These are phyloP conservation scores for Tritrichomonas musculus DNA, from an alignment of 208 protist genomes.

Conservation along the genomic window DNA sequence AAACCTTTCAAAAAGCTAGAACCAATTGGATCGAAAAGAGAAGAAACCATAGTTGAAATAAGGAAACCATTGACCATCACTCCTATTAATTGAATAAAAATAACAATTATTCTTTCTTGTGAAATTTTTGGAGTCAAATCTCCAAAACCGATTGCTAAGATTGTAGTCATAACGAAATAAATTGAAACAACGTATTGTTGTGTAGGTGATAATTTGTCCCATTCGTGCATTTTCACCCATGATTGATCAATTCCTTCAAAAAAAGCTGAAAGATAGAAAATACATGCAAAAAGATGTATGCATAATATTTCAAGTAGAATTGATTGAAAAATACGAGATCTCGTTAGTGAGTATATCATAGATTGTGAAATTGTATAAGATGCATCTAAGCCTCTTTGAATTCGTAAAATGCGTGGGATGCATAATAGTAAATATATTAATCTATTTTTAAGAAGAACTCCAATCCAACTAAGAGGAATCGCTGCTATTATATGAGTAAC, in stretches of 20 bases:
- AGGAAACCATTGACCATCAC: neutral
- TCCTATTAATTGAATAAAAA: neutral
- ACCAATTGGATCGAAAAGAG: neutral
- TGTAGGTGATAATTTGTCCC: neutral
- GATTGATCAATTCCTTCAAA: neutral
- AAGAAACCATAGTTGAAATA: constrained; percentile 3
- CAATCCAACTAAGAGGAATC: constrained; percentile 9
- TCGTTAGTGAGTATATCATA: neutral
- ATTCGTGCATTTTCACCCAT: neutral
- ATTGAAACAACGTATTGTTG: neutral
- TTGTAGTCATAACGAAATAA: constrained; percentile 23
- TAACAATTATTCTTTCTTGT: neutral
- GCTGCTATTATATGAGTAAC: neutral
- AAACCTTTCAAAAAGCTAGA: neutral
- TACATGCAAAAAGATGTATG: neutral
- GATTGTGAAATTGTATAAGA: neutral
- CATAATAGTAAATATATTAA: neutral
- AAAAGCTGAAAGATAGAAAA: neutral
- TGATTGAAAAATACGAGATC: neutral
- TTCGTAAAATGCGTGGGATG: neutral
- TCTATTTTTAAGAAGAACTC: neutral
- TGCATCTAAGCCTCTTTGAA: neutral
- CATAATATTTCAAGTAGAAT: neutral
- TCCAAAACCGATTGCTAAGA: neutral
- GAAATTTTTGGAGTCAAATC: neutral